Evolutionary conservation across 2,329 filamentous ascomycete species (phyloP), one percentile per base, ranked within the genome.

Genomic region (Fusarium albidum): DNA sequence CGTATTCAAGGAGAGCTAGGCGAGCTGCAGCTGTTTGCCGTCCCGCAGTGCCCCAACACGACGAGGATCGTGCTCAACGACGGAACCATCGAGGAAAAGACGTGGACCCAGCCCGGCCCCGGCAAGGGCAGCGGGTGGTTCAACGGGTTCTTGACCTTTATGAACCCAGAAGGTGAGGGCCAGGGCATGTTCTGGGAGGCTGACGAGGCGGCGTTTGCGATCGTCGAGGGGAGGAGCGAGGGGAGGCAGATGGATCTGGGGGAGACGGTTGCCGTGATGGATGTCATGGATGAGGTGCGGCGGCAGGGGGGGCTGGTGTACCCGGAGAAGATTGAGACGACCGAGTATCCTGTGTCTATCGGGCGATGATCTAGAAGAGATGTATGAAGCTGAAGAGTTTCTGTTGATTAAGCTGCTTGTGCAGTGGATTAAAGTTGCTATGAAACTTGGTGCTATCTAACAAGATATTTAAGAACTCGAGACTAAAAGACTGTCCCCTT

Each of bases 121-220:
- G 51, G 54, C 5, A 55, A 59, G 45, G 50, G 58, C 13, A 55
- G 48, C 21, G 46, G 46, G 2, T 61, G 58, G 52, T 57, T 35
- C 35, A 59, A 56, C 40, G 52, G 52, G 6, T 54, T 53, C 13
- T 34, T 51, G 15, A 29, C 31, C 4, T 48, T 37, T 33, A 69
- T 69, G 53, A 81, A 84, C 65, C 61, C 70, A 13, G 75, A 73
- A 58, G 73, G 77, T 28, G 68, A 74, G 73, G 91, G 90, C 9
- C 87, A 91, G 57, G 91, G 91, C 33, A 93, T 95, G 90, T 94
- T 91, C 75, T 93, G 88, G 87, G 89, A 92, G 71, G 90, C 90
- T 2, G 90, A 92, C 69, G 90, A 91, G 76, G 87, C 84, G 58
- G 90, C 87, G 15, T 79, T 85, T 35, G 89, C 88, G 58, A 68